A percentile compares a stretch with the other conserved stretches of the same genome.
phyloP scores from a whole-genome alignment of 163 green algal species.

The Scenedesmus sp. region DNA sequence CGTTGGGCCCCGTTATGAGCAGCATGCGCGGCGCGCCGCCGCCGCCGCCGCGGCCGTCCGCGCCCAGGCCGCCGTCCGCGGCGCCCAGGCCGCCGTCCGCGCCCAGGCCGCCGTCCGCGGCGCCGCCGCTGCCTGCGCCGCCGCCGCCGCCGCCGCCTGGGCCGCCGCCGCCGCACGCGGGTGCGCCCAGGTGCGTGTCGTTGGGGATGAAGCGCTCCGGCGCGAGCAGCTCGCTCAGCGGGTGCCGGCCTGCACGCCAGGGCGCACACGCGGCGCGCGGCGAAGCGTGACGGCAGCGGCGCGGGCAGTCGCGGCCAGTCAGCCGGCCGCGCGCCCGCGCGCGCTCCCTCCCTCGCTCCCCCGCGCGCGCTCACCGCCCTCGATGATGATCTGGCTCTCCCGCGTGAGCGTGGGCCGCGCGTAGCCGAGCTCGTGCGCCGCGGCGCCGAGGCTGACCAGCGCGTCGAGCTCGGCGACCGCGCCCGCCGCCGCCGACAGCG shows the following conservation, averaged over 20 bases:
- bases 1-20: constrained; percentile 91
- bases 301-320: background rate
- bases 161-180: background rate
- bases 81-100: background rate
- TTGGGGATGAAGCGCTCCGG: constrained; percentile 84
- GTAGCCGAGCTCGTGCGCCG: constrained; percentile 66
- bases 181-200: constrained; percentile 59
- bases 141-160: constrained; percentile 48
- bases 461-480: constrained; percentile 84
- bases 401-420: constrained; percentile 66
- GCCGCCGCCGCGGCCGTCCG: background rate
- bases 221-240: constrained; percentile 85
- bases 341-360: too few relatives aligned
- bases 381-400: constrained; percentile 77
- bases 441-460: constrained; percentile 70
- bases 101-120: background rate
- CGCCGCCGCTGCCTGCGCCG: too few relatives aligned
- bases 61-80: background rate
- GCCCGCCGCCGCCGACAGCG: constrained; percentile 53
- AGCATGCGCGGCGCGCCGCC: constrained; percentile 30
- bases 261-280: too few relatives aligned
- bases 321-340: too few relatives aligned
- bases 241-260: constrained; percentile 72
- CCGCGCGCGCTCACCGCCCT: constrained; percentile 58
- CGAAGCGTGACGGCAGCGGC: too few relatives aligned